These are phyloP conservation scores for Stevia rebaudiana DNA, from an alignment of 140 eudicot species.

Conservation along the genomic window DNA sequence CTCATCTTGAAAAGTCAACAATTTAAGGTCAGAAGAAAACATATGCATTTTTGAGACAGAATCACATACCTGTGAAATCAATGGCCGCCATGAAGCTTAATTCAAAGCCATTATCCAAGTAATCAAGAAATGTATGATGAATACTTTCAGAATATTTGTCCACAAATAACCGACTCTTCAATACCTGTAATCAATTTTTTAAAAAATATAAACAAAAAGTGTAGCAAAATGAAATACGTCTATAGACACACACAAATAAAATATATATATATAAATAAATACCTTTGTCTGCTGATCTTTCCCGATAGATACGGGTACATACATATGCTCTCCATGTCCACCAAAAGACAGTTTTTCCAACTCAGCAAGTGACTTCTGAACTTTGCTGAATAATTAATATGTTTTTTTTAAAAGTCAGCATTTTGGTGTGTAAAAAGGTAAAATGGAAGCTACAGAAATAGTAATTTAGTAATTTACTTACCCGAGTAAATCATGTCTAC, in stretches of 20 bases:
- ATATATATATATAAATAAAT: too few species aligned
- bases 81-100: constrained; percentile 95
- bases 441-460: constrained; percentile 13
- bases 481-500: constrained; percentile 93
- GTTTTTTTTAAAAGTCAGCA: constrained; percentile 6
- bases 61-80: constrained; percentile 79
- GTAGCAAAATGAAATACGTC: constrained; percentile 1
- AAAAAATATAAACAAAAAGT: background rate
- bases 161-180: constrained; percentile 80
- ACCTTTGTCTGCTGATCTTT: constrained; percentile 66
- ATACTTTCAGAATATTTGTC: constrained; percentile 75
- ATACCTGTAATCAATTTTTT: constrained; percentile 35
- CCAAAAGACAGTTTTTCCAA: constrained; percentile 54
- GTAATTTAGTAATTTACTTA: constrained; percentile 25
- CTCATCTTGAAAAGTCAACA: background rate
- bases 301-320: constrained; percentile 50
- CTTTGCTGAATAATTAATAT: constrained; percentile 45
- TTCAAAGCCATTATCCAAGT: constrained; percentile 88
- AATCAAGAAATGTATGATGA: constrained; percentile 83
- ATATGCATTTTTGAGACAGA: background rate
- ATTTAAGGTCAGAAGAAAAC: background rate
- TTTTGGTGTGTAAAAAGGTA: background rate
- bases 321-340: constrained; percentile 60
- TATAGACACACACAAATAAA: background rate
- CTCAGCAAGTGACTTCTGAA: constrained; percentile 70